phyloP scores from a whole-genome alignment of 31 red algal genomes.

The Endocladia muricata region DNA sequence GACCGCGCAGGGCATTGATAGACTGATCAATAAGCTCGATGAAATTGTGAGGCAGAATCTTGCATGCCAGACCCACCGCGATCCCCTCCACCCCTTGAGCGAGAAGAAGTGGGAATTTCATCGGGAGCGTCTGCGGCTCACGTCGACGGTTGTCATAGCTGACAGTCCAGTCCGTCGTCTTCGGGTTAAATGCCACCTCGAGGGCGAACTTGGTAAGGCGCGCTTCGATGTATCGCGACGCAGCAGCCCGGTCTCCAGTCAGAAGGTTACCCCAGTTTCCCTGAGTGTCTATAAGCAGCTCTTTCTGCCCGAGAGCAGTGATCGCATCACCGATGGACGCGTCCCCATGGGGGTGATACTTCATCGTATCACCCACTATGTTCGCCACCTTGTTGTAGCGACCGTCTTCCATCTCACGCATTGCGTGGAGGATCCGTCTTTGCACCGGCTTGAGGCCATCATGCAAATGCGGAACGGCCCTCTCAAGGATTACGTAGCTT shows the following conservation, averaged over 20 bases:
- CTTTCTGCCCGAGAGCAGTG: neutral
- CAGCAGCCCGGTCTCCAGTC: slow-evolving; percentile 9
- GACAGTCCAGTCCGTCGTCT: neutral
- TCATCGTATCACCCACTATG: slow-evolving; percentile 5
- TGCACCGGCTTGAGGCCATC: slow-evolving; percentile 21
- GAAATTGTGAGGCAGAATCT: slow-evolving; percentile 23
- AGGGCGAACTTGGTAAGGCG: neutral
- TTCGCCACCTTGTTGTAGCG: slow-evolving; percentile 6
- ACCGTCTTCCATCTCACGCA: slow-evolving; percentile 7
- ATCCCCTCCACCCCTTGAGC: slow-evolving; percentile 15
- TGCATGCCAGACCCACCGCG: slow-evolving; percentile 4
- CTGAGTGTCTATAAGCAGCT: slow-evolving; percentile 1
- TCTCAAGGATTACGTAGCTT: slow-evolving; percentile 6
- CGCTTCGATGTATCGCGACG: slow-evolving; percentile 12
- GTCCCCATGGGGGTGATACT: slow-evolving; percentile 11
- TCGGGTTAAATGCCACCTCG: neutral
- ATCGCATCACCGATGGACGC: slow-evolving; percentile 6
- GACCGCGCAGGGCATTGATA: neutral
- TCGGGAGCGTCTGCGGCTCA: neutral
- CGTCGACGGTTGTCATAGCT: slow-evolving; percentile 1
- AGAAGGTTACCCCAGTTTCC: slow-evolving; percentile 12
- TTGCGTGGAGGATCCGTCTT: slow-evolving; percentile 1
- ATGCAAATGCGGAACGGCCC: slow-evolving; percentile 5
- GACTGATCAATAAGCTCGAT: neutral
- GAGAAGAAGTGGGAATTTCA: slow-evolving; percentile 8